These are phyloP conservation scores for Daldinia caldariorum DNA, from an alignment of 495 filamentous ascomycete species.

Conservation along the genomic window DNA sequence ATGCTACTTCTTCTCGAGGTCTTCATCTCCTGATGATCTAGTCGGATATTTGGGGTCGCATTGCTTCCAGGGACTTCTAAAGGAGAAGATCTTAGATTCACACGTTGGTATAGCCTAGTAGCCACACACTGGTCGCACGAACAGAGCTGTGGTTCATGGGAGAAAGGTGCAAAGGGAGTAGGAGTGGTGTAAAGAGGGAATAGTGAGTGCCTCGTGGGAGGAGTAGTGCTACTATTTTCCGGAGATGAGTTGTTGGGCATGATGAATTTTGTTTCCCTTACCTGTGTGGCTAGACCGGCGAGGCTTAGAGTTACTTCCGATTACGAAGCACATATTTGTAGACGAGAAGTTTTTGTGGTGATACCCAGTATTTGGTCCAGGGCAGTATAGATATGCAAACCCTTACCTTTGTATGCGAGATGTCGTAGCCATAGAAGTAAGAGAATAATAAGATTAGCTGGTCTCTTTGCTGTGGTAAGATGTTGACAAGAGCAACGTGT, in stretches of 20 bases:
- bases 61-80: neutral
- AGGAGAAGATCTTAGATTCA: neutral
- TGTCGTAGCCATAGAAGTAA: neutral
- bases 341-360: neutral
- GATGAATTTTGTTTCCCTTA: slow-evolving; percentile 7
- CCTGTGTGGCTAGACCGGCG: neutral
- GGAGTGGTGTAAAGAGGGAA: neutral
- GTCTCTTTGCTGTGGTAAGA: slow-evolving; percentile 11
- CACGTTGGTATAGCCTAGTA: neutral
- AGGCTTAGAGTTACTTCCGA: neutral
- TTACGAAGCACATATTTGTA: slow-evolving; percentile 30
- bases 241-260: slow-evolving; percentile 3
- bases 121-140: slow-evolving; percentile 16
- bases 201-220: neutral
- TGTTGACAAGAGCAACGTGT: neutral
- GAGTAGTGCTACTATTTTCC: neutral
- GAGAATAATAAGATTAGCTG: neutral
- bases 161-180: neutral
- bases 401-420: slow-evolving; percentile 5
- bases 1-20: neutral
- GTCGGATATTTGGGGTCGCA: neutral
- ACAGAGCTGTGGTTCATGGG: slow-evolving; percentile 8
- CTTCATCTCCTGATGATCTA: neutral
- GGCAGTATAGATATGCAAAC: slow-evolving; percentile 1
- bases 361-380: neutral